Conservation (phyloP, 2,329 filamentous ascomycete genomes). For the Cladorrhinum sp. region DNA sequence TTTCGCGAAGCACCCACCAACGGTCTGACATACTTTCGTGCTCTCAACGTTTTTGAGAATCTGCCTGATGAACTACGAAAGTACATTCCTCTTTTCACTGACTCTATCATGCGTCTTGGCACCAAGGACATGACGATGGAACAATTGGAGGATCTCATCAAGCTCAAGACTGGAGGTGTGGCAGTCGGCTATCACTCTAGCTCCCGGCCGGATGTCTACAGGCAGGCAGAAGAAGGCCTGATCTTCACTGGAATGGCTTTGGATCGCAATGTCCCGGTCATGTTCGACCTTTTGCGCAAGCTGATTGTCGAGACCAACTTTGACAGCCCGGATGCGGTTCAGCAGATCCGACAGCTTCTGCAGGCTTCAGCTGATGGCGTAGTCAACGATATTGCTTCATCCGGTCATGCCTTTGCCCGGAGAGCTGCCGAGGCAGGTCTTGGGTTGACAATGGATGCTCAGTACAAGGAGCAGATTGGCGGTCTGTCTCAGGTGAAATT, state of each 20-base stretch:
- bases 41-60: conserved; percentile 74
- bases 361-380: conserved; percentile 85
- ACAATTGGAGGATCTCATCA: conserved; percentile 91
- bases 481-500: conserved; percentile 90
- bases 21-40: conserved; percentile 92
- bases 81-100: conserved; percentile 85
- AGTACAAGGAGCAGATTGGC: conserved; percentile 76
- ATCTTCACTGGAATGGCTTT: conserved; percentile 82
- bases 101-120: conserved; percentile 88
- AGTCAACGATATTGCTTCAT: conserved; percentile 85
- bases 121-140: conserved; percentile 88
- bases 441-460: conserved; percentile 64
- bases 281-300: conserved; percentile 81
- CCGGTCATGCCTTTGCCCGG: conserved; percentile 83
- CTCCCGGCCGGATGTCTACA: conserved; percentile 70
- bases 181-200: conserved; percentile 81
- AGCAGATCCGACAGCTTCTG: conserved; percentile 80
- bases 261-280: conserved; percentile 83
- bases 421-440: conserved; percentile 73
- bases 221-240: conserved; percentile 73
- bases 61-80: conserved; percentile 81
- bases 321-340: conserved; percentile 73
- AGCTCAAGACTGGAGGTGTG: conserved; percentile 91
- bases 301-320: conserved; percentile 88
- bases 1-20: conserved; percentile 95